Base-by-base conservation (phyloP, 1,139 yeast species). In the Diutina pseudorugosa region DNA sequence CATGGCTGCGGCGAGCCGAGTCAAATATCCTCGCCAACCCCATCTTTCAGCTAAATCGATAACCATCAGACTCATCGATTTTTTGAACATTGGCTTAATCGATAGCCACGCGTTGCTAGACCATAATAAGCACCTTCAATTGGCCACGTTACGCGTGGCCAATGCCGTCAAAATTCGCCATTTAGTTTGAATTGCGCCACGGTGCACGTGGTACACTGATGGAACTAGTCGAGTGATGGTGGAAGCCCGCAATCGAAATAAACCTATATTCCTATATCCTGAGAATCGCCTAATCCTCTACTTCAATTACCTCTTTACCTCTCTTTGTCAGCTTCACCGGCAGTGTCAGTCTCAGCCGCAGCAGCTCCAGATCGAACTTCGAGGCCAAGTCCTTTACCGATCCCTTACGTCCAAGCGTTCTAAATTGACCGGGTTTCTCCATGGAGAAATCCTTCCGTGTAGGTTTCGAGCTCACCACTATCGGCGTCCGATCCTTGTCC, bases 361-460 rank as follows among this genome's bases (percentile, higher is more conserved):
- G 42, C 47, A 43, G 47, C 16, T 45, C 49, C 19, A 19, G 11
- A 11, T 69, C 72, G 55, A 66, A 67, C 53, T 63, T 62, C 19
- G 62, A 61, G 1, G 72, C 72, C 52, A 69, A 57, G 54, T 68
- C 72, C 54, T 69, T 69, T 6, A 68, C 72, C 2, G 73, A 69
- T 6, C 72, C 62, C 53, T 64, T 68, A 53, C 72, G 62, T 12
- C 57, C 71, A 68, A 55, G 20, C 64, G 67, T 56, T 3, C 64
- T 59, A 54, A 68, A 69, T 53, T 66, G 67, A 1, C 73, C 72
- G 52, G 67, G 70, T 9, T 61, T 56, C 33, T 63, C 61, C 14
- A 66, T 70, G 2, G 57, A 51, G 21, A 65, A 65, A 53, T 68
- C 72, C 52, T 68, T 70, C 53, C 64, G 66, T 12, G 60, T 54